Conservation (phyloP, 345 rosid genomes). For the Hibiscus syriacus region DNA sequence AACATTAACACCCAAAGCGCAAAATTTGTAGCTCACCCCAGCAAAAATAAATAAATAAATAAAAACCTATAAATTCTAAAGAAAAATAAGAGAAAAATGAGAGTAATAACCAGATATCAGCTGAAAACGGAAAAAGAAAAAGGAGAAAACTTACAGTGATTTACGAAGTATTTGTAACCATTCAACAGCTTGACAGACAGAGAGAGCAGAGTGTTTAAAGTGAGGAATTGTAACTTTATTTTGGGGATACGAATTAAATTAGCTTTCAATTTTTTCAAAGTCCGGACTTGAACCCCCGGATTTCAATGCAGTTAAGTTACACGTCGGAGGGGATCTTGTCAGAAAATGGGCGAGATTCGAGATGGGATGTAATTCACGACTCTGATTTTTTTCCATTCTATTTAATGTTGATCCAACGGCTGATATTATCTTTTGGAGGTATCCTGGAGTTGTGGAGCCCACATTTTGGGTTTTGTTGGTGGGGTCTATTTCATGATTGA, state of each 20-base stretch:
- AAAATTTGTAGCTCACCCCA: neutral
- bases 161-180: constrained; percentile 7
- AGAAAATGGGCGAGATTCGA: constrained; percentile 4
- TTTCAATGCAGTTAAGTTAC: constrained; percentile 61
- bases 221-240: neutral
- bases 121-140: neutral
- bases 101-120: neutral
- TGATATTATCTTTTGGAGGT: neutral
- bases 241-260: neutral
- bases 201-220: constrained; percentile 4
- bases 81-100: neutral
- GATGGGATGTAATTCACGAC: constrained; percentile 25
- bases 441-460: constrained; percentile 14
- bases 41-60: neutral
- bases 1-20: constrained; percentile 6
- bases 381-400: constrained; percentile 16
- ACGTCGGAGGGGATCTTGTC: constrained; percentile 23
- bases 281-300: constrained; percentile 63
- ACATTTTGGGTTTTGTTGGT: neutral
- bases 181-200: neutral
- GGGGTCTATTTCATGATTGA: neutral
- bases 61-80: neutral
- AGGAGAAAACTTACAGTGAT: constrained; percentile 19
- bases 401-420: neutral
- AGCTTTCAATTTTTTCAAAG: constrained; percentile 3